Conservation (phyloP, 805 yeast species). For the Kurtzmaniella cleridarum region DNA sequence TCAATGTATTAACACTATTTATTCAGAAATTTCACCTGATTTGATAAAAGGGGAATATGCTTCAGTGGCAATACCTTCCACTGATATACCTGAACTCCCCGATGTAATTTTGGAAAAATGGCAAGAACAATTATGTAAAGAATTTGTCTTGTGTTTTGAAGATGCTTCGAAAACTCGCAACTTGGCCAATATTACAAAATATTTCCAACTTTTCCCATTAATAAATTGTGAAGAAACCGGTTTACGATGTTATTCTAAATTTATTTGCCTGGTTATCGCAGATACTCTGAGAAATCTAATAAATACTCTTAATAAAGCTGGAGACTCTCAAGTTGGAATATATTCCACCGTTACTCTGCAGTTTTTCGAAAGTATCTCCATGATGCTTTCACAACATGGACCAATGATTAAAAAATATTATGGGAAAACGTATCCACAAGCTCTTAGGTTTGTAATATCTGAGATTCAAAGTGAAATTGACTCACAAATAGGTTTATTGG, state of each 20-base stretch:
- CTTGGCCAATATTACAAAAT: conserved; percentile 66
- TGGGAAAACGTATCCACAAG: conserved; percentile 42
- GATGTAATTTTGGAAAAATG: conserved; percentile 49
- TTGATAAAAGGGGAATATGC: conserved; percentile 65
- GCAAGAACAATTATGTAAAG: conserved; percentile 49
- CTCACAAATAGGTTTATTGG: conserved; percentile 82
- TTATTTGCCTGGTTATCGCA: conserved; percentile 79
- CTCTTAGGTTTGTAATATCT: conserved; percentile 62
- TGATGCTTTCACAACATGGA: conserved; percentile 81
- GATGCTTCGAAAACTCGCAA: conserved; percentile 63
- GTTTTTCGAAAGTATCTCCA: conserved; percentile 78
- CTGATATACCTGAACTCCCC: conserved; percentile 82
- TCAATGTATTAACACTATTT: conserved; percentile 44
- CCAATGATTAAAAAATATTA: conserved; percentile 71
- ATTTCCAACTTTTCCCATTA: conserved; percentile 83
- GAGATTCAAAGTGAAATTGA: conserved; percentile 85
- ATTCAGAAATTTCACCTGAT: conserved; percentile 44
- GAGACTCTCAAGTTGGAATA: conserved; percentile 37
- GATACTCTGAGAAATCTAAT: conserved; percentile 70
- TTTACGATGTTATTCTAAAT: conserved; percentile 72
- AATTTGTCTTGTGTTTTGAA: conserved; percentile 60
- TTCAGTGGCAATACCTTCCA: conserved; percentile 74
- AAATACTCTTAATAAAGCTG: conserved; percentile 24
- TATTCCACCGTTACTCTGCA: conserved; percentile 59
- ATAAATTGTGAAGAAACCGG: conserved; percentile 72